Conservation (phyloP, 257 asterid species). For the Gentiana dahurica region DNA sequence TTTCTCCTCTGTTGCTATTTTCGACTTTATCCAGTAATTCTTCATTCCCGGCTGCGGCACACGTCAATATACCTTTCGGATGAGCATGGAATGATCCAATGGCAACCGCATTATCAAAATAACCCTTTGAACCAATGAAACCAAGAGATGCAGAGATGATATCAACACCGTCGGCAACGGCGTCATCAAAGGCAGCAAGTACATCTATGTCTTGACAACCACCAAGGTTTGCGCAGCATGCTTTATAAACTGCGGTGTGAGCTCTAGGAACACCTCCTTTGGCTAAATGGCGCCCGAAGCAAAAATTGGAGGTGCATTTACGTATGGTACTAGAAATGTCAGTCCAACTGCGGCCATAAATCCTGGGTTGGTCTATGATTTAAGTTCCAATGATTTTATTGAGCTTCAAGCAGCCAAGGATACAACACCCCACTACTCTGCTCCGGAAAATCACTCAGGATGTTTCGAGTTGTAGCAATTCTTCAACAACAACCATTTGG, state of each 20-base stretch:
- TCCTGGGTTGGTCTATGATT: too few species aligned
- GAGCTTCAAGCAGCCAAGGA: too few species aligned
- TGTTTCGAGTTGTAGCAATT: too few species aligned
- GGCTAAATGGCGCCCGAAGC: conserved; percentile 6
- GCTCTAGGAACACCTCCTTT: conserved; percentile 54
- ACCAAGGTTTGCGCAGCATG: conserved; percentile 30
- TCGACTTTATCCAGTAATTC: too few species aligned
- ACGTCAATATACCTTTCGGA: conserved; percentile 35
- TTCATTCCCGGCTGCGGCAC: conserved; percentile 45
- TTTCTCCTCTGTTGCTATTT: too few species aligned
- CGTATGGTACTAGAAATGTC: too few species aligned
- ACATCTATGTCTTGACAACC: conserved; percentile 44
- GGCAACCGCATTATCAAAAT: conserved; percentile 54
- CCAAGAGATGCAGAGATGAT: conserved; percentile 54
- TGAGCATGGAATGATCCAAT: conserved; percentile 74
- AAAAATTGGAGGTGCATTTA: too few species aligned
- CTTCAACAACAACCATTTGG: too few species aligned
- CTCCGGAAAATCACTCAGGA: too few species aligned
- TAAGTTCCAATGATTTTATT: too few species aligned
- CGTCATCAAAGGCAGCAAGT: conserved; percentile 65
- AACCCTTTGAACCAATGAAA: conserved; percentile 23
- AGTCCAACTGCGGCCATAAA: too few species aligned
- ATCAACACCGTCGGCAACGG: conserved; percentile 68
- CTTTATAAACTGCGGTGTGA: conserved; percentile 42
- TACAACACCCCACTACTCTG: too few species aligned